Evolutionary conservation across 768 basidiomycete species (phyloP), one percentile per base, ranked within the genome.

Genomic region (Agaricus blazei): DNA sequence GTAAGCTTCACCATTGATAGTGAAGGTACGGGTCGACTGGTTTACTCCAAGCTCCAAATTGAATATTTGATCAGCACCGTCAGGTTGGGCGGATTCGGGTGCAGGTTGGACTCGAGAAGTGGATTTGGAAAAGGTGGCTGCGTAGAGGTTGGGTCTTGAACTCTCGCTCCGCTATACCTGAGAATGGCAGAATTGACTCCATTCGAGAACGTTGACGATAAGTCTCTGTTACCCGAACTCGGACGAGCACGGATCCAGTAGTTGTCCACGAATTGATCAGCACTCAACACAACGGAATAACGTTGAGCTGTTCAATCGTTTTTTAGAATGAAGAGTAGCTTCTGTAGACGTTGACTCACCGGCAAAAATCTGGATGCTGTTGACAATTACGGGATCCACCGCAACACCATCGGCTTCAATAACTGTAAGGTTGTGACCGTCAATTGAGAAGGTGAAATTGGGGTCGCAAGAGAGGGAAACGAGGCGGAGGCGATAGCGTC

Each of bases 191-290:
- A 69, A 57, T 77, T 80, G 46, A 73, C 63, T 9, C 72, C 73
- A 23, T 31, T 61, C 43, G 53, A 68, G 68, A 78, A 78, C 0
- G 61, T 60, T 5, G 51, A 9, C 11, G 55, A 29, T 1, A 46
- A 23, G 15, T 57, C 47, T 9, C 49, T 52, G 8, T 58, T 52
- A 7, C 63, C 66, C 7, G 48, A 26, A 48, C 64, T 66, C 9
- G 71, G 65, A n/a, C 63, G 48, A 0, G 79, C 69, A 24, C 79
- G 76, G 42, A 83, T 69, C 81, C 81, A 83, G 61, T 83, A 83
- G 56, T 80, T 84, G 11, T 62, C 72, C 19, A 75, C 58, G 1
- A 70, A 57, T 52, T 79, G 71, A 59, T 75, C 62, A 7, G 78
- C 77, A 11, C 64, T 61, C n/a, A 79, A 63, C 9, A 80, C 64